Conservation (phyloP, 1,284 basidiomycete genomes). For the Ceratobasidium sp. region DNA sequence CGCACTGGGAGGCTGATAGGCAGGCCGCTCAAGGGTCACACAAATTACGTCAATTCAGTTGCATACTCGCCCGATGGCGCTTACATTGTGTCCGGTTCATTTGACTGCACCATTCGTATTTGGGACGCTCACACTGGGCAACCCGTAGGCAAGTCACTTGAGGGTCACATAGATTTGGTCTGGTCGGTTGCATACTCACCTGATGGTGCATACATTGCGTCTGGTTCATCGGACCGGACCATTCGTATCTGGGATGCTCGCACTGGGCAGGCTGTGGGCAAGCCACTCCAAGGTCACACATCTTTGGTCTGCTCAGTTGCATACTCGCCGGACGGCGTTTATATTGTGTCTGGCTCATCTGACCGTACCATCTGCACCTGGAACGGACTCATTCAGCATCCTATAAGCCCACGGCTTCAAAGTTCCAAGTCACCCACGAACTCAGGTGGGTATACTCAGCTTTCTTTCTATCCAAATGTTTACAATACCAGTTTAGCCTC, state of each 20-base stretch:
- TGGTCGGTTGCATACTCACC: slow-evolving; percentile 28
- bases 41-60: background rate
- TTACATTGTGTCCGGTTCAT: background rate
- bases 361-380: slow-evolving; percentile 23
- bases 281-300: slow-evolving; percentile 11
- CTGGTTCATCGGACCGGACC: slow-evolving; percentile 14
- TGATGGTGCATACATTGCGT: slow-evolving; percentile 27
- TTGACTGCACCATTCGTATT: background rate
- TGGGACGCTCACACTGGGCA: background rate
- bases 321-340: slow-evolving; percentile 25
- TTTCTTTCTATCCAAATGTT: no score
- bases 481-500: no score
- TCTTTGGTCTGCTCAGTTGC: slow-evolving; percentile 1
- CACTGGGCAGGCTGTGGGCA: background rate
- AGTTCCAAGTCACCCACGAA: background rate
- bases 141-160: background rate
- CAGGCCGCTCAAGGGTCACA: background rate
- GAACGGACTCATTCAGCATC: background rate
- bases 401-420: background rate
- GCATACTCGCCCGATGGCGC: no score
- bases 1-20: background rate
- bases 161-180: background rate
- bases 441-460: no score
- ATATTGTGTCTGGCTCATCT: slow-evolving; percentile 7
- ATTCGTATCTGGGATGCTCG: slow-evolving; percentile 41